Percentiles rank a stretch among this genome's conserved stretches.
These are phyloP conservation scores for Teratosphaeria nubilosa DNA, from an alignment of 2,329 filamentous ascomycete species.

Conservation along the genomic window DNA sequence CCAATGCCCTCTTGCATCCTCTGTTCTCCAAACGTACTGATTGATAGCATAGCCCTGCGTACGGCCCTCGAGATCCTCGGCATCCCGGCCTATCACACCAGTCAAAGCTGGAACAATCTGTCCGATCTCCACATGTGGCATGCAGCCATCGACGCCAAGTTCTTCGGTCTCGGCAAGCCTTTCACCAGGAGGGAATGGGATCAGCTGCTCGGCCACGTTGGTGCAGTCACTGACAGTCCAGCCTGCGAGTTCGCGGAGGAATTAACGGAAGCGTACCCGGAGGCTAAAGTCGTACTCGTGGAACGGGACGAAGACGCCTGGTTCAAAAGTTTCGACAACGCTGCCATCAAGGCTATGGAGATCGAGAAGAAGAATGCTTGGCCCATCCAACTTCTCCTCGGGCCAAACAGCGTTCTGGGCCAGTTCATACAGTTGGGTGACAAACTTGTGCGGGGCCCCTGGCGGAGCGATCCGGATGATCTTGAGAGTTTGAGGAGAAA, in stretches of 20 bases:
- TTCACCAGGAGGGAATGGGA: constrained; percentile 9
- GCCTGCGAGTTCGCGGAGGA: constrained; percentile 27
- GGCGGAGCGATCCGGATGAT: background rate
- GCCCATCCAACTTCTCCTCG: background rate
- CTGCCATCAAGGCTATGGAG: background rate
- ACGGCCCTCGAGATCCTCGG: background rate
- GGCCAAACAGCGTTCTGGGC: background rate
- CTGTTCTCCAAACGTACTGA: no score
- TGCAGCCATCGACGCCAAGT: background rate
- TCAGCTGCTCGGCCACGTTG: constrained; percentile 21
- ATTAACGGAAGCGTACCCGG: constrained; percentile 26
- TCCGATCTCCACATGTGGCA: background rate
- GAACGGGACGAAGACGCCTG: constrained; percentile 16
- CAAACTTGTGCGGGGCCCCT: background rate
- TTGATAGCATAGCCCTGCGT: background rate
- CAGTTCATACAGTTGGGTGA: background rate
- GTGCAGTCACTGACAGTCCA: constrained; percentile 26
- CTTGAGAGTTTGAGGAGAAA: background rate
- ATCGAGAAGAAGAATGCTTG: background rate
- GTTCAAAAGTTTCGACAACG: constrained; percentile 4
- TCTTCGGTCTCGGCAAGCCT: background rate
- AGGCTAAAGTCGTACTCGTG: constrained; percentile 28
- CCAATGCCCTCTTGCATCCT: no score
- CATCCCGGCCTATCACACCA: background rate
- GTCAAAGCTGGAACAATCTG: background rate